Percentiles rank a stretch among this genome's conserved stretches.
Evolutionary conservation across 257 asterid genomes (phyloP).

Genomic region (Jaltomata sinuosa): DNA sequence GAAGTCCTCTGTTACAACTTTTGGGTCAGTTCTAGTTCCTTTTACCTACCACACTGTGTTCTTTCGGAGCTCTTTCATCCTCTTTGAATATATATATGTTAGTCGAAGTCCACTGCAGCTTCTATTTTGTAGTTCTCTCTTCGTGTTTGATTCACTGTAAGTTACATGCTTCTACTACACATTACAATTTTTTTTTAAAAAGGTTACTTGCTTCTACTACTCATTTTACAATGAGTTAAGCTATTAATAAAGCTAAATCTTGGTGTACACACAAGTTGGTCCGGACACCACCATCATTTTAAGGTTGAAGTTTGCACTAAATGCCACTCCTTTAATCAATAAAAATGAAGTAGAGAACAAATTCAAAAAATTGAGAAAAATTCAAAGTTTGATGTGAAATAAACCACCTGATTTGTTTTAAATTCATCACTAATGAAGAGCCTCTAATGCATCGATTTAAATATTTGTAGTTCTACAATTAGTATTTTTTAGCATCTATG

Average conservation of each 20-base stretch:
- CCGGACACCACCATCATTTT: background rate
- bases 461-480: too few relatives aligned
- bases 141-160: background rate
- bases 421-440: too few relatives aligned
- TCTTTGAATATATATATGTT: background rate
- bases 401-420: too few relatives aligned
- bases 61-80: background rate
- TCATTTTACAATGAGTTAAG: background rate
- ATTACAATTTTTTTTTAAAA: too few relatives aligned
- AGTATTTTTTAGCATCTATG: too few relatives aligned
- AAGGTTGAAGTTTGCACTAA: background rate
- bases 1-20: background rate
- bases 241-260: background rate
- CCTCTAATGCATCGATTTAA: too few relatives aligned
- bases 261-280: background rate
- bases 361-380: too few relatives aligned
- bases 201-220: background rate
- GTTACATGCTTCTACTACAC: background rate
- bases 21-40: background rate
- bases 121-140: background rate
- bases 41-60: background rate
- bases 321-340: background rate
- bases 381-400: too few relatives aligned
- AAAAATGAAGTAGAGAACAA: too few relatives aligned
- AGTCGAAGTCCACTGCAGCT: background rate